These are phyloP conservation scores for Leptomonas pyrrhocoris DNA, from an alignment of 208 protist genomes.

Conservation along the genomic window DNA sequence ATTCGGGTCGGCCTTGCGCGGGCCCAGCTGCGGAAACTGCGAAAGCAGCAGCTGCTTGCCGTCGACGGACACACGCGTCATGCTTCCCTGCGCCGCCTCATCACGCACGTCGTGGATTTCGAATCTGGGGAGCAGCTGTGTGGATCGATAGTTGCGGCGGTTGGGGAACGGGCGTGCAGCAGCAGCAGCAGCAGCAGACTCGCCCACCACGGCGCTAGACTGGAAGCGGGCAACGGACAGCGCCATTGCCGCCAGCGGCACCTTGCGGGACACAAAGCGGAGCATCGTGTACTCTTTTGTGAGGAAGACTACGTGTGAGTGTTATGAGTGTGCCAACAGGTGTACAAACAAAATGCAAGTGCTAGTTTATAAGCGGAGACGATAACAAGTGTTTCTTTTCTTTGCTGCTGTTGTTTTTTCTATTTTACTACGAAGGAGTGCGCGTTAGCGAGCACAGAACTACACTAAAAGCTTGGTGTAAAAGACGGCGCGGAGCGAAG, in stretches of 20 bases:
- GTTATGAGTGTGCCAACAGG: too few relatives aligned
- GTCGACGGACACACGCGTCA: constrained; percentile 82
- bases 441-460: too few relatives aligned
- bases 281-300: constrained; percentile 29
- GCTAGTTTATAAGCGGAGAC: too few relatives aligned
- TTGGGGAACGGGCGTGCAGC: background rate
- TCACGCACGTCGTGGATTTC: constrained; percentile 89
- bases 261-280: constrained; percentile 31
- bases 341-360: too few relatives aligned
- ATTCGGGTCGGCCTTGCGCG: constrained; percentile 85
- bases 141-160: constrained; percentile 14
- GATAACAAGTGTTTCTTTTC: background rate
- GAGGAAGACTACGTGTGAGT: background rate
- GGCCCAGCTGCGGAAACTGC: constrained; percentile 87
- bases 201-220: constrained; percentile 12
- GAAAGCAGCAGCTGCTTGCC: constrained; percentile 77
- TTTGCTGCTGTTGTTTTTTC: background rate
- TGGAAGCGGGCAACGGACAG: constrained; percentile 25
- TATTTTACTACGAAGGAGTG: too few relatives aligned
- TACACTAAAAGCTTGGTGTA: too few relatives aligned
- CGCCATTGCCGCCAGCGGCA: constrained; percentile 8
- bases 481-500: too few relatives aligned
- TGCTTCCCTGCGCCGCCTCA: constrained; percentile 68
- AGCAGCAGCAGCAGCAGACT: background rate
- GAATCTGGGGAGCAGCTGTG: constrained; percentile 68